Evolutionary conservation across 768 basidiomycete genomes (phyloP).

Genomic region (Boletellus ananas): DNA sequence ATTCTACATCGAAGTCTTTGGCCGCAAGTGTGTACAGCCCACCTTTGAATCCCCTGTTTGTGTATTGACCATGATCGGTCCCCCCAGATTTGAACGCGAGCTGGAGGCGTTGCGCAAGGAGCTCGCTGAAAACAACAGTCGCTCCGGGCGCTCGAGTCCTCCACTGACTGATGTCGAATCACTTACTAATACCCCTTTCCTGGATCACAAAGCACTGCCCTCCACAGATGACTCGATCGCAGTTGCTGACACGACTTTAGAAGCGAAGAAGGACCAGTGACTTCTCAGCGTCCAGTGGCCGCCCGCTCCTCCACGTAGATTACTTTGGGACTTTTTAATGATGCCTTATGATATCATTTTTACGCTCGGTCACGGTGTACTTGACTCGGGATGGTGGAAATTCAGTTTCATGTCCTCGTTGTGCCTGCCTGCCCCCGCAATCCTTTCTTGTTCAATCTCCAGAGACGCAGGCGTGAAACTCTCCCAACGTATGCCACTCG

Average conservation of each 20-base stretch:
- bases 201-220: slow-evolving; percentile 22
- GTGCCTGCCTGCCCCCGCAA: neutral
- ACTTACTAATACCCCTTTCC: slow-evolving; percentile 33
- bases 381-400: slow-evolving; percentile 1
- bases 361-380: slow-evolving; percentile 8
- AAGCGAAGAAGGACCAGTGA: slow-evolving; percentile 32
- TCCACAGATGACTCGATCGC: slow-evolving; percentile 14
- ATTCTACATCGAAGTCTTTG: slow-evolving; percentile 96
- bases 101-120: slow-evolving; percentile 88
- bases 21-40: slow-evolving; percentile 72
- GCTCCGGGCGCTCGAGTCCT: slow-evolving; percentile 54
- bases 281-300: neutral
- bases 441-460: neutral
- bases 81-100: slow-evolving; percentile 81
- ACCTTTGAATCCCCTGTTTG: neutral
- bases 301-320: slow-evolving; percentile 6
- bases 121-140: slow-evolving; percentile 64
- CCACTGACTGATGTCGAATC: slow-evolving; percentile 42
- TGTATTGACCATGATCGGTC: slow-evolving; percentile 6
- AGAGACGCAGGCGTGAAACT: slow-evolving; percentile 34
- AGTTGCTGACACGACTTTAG: slow-evolving; percentile 8
- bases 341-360: slow-evolving; percentile 13
- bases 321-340: slow-evolving; percentile 8
- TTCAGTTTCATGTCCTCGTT: neutral
- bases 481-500: slow-evolving; percentile 52